Evolutionary conservation across 1,139 yeast species (phyloP).

Genomic region (Blastobotrys capitulatus): DNA sequence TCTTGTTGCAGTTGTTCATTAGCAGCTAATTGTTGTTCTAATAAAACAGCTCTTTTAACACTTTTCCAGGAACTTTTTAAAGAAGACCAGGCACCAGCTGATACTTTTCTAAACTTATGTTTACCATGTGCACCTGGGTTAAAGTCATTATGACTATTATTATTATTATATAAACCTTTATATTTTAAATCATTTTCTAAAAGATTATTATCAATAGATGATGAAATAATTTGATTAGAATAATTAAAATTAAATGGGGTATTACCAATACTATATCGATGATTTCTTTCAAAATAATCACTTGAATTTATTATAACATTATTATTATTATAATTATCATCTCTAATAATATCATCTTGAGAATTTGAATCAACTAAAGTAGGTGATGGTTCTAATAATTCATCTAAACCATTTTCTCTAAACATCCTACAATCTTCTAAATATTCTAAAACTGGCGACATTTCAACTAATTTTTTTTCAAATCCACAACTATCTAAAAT

Average conservation of each 20-base stretch:
- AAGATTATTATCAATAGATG: neutral
- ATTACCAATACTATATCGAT: neutral
- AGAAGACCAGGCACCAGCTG: constrained; percentile 1
- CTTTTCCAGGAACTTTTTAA: constrained; percentile 1
- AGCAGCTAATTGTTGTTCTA: neutral
- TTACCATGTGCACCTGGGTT: no score
- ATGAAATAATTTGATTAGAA: neutral
- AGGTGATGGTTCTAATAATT: neutral
- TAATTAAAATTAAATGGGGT: neutral
- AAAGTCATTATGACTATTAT: no score
- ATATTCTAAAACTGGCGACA: constrained; percentile 6
- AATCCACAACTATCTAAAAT: neutral
- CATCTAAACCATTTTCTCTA: neutral
- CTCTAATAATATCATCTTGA: neutral
- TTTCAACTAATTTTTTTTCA: neutral
- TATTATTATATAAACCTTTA: no score
- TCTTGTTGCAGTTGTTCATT: neutral
- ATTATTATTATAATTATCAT: neutral
- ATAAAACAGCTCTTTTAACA: neutral
- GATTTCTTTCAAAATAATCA: neutral
- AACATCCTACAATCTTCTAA: constrained; percentile 4
- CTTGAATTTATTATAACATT: neutral
- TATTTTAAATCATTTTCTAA: no score
- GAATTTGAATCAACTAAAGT: neutral
- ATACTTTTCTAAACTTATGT: neutral